Evolutionary conservation across 352 stramenopile species (phyloP), one percentile per base, ranked within the genome.

Genomic region (Globisporangium abappressorium): DNA sequence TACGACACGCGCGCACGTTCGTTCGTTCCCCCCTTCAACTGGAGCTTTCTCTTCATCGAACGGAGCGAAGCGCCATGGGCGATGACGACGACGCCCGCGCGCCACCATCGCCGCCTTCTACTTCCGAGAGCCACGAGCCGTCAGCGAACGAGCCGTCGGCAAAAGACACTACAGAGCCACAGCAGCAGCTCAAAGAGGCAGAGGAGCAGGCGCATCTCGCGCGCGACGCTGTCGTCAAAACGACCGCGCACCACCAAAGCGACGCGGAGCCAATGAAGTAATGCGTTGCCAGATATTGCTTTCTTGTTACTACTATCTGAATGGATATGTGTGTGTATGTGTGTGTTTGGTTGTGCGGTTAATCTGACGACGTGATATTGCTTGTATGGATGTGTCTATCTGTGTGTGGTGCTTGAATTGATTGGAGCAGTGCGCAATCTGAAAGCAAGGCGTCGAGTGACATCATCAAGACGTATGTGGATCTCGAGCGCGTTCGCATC

Each of bases 401-500:
- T 22, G 43, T 56, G 58, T n/a, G 20, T 14, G 20, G 15, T 62
- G 34, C 20, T 46, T 33, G 14, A 22, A 22, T 53, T 56, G n/a
- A 55, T 36, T 43, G 30, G 38, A 55, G 28, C 33, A 57, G 60
- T 65, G 46, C 28, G 28, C 43, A 65, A 14, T 6, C 28, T 5
- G 43, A 57, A 4, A n/a, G 30, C 20, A 47, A 8, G 4, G 2
- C 38, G 38, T 36, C 22, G 18, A 57, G 60, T 12, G 60, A 36
- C 60, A 9, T 28, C 60, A 59, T 71, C 33, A 46, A 49, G 38
- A 58, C 58, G 33, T 26, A 24, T 57, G 43, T 68, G 36, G 73
- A 89, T 59, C 28, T 80, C 15, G 71, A 89, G 61, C 65, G 70
- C 43, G 61, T 79, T 20, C 72, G 73, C 20, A 61, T 80, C n/a